Percentiles rank a stretch among this genome's conserved stretches.
Evolutionary conservation across 108 stramenopile genomes (phyloP).

Genomic region (Stephanodiscus minutulus): DNA sequence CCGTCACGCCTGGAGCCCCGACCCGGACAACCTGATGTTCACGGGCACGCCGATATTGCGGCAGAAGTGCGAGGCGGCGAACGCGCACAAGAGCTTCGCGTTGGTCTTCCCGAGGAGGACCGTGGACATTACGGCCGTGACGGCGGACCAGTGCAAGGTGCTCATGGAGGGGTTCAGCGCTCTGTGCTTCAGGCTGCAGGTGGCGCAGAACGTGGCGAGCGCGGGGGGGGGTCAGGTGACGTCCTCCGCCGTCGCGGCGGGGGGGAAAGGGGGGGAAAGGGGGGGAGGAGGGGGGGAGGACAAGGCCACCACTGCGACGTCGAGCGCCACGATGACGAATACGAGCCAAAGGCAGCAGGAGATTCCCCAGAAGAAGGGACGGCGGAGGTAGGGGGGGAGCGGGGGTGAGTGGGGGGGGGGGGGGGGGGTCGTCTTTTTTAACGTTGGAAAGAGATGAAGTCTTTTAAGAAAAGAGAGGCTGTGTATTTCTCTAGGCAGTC

Average conservation of each 20-base stretch:
- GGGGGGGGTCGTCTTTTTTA: background rate
- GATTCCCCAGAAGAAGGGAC: constrained; percentile 10
- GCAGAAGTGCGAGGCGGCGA: constrained; percentile 90
- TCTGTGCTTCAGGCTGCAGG: constrained; percentile 86
- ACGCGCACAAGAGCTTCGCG: constrained; percentile 89
- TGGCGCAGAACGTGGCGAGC: constrained; percentile 75
- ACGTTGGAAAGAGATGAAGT: too few relatives aligned
- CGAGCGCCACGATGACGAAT: constrained; percentile 76
- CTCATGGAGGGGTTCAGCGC: constrained; percentile 91
- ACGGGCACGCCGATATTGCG: constrained; percentile 87
- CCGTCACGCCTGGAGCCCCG: constrained; percentile 89
- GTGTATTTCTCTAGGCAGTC: too few relatives aligned
- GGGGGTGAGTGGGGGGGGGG: background rate
- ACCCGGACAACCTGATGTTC: constrained; percentile 89
- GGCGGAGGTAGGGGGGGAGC: constrained; percentile 2
- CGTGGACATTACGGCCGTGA: constrained; percentile 90
- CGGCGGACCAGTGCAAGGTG: constrained; percentile 92
- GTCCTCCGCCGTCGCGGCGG: constrained; percentile 3
- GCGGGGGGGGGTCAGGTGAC: constrained; percentile 41
- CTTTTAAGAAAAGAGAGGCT: background rate
- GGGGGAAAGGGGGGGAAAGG: constrained; percentile 25
- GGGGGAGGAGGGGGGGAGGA: constrained; percentile 28
- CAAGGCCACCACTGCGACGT: constrained; percentile 63
- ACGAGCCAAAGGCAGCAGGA: constrained; percentile 11
- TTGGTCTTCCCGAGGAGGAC: constrained; percentile 86